Base-by-base conservation (phyloP, 2,329 filamentous ascomycete genomes). In the Shiraia sp. region DNA sequence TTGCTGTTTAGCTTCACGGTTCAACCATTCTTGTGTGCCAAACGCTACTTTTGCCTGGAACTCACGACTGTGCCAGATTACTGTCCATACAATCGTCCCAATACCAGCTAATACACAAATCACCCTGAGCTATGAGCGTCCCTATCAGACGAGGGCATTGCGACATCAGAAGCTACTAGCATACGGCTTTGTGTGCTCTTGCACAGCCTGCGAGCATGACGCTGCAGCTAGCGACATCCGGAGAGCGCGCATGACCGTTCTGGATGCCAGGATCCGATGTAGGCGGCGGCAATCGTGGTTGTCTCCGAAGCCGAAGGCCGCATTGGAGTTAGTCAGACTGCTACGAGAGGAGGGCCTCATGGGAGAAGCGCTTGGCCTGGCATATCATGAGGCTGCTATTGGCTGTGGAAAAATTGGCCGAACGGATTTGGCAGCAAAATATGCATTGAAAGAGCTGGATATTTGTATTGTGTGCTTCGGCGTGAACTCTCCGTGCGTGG, bases 11-110 rank as follows among this genome's bases (percentile, higher is more conserved):
- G 51, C 61, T 26, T 61, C 66, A 7, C 63, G 63, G 31, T 57
- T 68, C 53, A 70, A 69, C 42, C 66, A 70, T 51, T 57, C 55
- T 15, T 70, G 66, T 45, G 51, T 50, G 24, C 63, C 66, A 6
- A 70, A 69, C 36, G 58, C 65, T 3, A 46, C 51, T 31, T 68
- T 57, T 25, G 49, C 45, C 16, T 63, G 57, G 61, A 60, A 64
- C 28, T 34, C 43, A 10, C 32, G 36, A 10, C 24, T 45, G 3
- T 39, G 26, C 0, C 33, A 42, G 34, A 28, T 48, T 5, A 56
- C 57, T 16, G 43, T 65, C n/a, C 55, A 65, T 27, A 59, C 67
- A 0, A 56, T 59, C 13, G 46, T 54, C 6, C 53, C 52, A 10
- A 65, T 70, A 17, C 36, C 42, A 0, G 47, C 50, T n/a, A 52